Evolutionary conservation across 441 rosid genomes (phyloP), one percentile per base, ranked within the genome.

Genomic region (Flueggea neowawraea): DNA sequence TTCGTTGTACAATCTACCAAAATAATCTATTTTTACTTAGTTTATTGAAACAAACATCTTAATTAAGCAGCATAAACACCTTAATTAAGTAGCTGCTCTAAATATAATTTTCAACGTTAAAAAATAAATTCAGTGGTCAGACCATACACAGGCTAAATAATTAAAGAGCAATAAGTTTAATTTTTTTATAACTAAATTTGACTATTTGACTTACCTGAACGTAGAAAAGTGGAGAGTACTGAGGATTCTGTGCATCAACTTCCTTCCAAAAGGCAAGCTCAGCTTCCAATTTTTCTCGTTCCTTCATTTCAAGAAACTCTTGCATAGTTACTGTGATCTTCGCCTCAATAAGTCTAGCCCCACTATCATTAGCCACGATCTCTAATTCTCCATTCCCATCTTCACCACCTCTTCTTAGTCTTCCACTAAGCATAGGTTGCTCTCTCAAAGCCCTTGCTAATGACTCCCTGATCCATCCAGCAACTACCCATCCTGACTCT

Each of bases 381-480:
- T 86, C 96, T 22, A 89, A 55, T 39, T 76, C 80, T 47, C 76
- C 83, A 10, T 57, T 56, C 0, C 72, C 77, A 3, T 28, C 62
- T 64, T 73, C 74, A 3, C 41, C 41, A 1, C 66, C 56, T 55
- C 73, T 66, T 44, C 84, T 52, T 9, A 92, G 66, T 11, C 96
- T 73, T 9, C 98, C 96, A 1, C 80, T 12, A 5, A 84, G 67
- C 73, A 80, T 16, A 0, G 94, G 89, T 51, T 80, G 77, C 71
- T 88, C 88, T 14, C 36, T 53, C 68, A 89, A 62, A 16, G 75
- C 90, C 64, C 69, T 75, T 7, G 73, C 78, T 7, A 92, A 74
- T 0, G 98, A 83, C 69, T 86, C 96, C 77, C 66, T 90, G 4
- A 86, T 76, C 90, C 86, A 86, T 5, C 91, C 88, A 0, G 89